Evolutionary conservation across 805 yeast species (phyloP), one percentile per base, ranked within the genome.

Genomic region (Phaffomyces opuntiae): DNA sequence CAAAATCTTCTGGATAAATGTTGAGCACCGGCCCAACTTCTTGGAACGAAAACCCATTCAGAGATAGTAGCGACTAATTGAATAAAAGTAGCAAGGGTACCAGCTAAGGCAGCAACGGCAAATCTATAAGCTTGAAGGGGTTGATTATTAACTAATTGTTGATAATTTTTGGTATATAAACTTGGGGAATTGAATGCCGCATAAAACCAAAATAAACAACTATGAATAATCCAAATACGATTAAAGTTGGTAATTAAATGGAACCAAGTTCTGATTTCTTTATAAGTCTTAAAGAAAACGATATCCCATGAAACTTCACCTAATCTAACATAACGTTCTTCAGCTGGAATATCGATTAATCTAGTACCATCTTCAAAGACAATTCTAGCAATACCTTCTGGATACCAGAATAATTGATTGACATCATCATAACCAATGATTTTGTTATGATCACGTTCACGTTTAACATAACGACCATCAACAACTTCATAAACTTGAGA

Each of bases 21-120:
- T 72, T 91, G 98, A 66, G 98, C 97, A 69, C 99, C 99, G 33
- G 98, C 95, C 98, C 98, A 93, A 57, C 83, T 80, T 70, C 98
- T 83, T 55, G 99, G 99, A 50, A 93, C 98, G 60, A 89, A 93
- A 64, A 81, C 73, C 96, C 96, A 91, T 70, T 93, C 99, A 60
- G 86, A 79, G 34, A 89, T 48, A 27, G 98, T 90, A 42, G 99
- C 99, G 48, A 78, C 55, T 49, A 93, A 75, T 70, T 93, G 96
- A 59, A 93, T 78, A 42, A 77, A 63, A 49, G 81, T 69, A 44
- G 97, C 98, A 57, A 91, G 74, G 42, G 85, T 68, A 75, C 99
- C 99, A 69, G 91, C 98, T 57, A 90, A 72, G 44, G 96, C 96
- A 53, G 83, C 83, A 36, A 95, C 74, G 49, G 98, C 90, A 96